These are phyloP conservation scores for Pouteria campechiana DNA, from an alignment of 179 eudicot species.

Conservation along the genomic window DNA sequence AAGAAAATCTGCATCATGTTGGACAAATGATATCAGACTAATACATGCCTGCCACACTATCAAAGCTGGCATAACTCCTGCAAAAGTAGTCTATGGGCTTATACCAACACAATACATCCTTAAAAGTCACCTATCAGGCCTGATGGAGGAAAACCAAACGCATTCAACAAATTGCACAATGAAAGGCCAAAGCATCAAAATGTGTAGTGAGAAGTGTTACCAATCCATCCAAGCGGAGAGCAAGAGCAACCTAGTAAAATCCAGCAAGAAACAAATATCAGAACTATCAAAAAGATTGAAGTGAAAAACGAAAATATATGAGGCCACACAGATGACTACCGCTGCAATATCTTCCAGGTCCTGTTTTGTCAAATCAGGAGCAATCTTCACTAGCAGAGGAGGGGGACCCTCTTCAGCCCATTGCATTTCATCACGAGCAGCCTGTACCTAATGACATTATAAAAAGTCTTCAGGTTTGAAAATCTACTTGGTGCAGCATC, in stretches of 20 bases:
- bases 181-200: no score
- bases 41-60: no score
- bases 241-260: constrained; percentile 74
- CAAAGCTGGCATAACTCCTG: no score
- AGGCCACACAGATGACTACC: constrained; percentile 24
- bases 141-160: no score
- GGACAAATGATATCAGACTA: no score
- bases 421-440: constrained; percentile 99
- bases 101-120: no score
- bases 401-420: constrained; percentile 99
- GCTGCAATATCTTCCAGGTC: constrained; percentile 99
- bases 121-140: no score
- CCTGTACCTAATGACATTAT: constrained; percentile 82
- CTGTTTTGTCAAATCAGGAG: constrained; percentile 92
- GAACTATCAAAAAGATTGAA: constrained; percentile 7
- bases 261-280: constrained; percentile 13
- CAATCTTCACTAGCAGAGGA: constrained; percentile 94
- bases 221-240: constrained; percentile 94
- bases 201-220: constrained; percentile 19
- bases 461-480: no score
- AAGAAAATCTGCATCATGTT: no score
- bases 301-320: background rate
- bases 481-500: no score
- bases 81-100: no score
- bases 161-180: no score